Evolutionary conservation across 2,329 filamentous ascomycete genomes (phyloP), one percentile per base, ranked within the genome.

Genomic region (Venturia nashicola): DNA sequence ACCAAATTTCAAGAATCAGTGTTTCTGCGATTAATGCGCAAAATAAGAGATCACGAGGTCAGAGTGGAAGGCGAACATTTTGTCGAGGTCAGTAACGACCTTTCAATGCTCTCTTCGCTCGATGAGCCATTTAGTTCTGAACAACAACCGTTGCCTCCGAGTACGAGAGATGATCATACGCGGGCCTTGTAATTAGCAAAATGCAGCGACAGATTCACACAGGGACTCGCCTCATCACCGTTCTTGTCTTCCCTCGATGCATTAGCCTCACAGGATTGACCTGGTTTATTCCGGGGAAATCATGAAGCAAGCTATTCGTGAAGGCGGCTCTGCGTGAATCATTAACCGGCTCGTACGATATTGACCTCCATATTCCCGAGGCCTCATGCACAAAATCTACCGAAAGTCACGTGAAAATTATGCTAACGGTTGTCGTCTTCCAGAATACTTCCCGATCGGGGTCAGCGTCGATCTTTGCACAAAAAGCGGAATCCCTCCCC

Each of bases 1-100:
- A 77, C 85, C 59, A 93, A 93, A 71, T 94, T 94, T 73, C 84
- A 86, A 69, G 84, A 91, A 70, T 92, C 89, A 68, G 83, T 83
- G 65, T 95, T 95, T 70, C 76, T 93, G 0, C 80, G 82, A 4
- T 77, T 95, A 57, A 94, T 95, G 90, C 83, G 88, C 36, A 82
- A 84, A 65, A 83, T 94, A 63, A 82, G 87, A 61, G 85, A 90
- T 70, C 80, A 82, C 64, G 86, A 94, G 75, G 84, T 91, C 16
- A 82, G 82, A 60, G 85, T 94, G 44, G 81, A 89, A 67, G 88
- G 86, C 48, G 86, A 90, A 71, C 83, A 84, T 69, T 79, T 89
- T 69, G 83, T 88, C 57, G 80, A 83, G 70, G 76, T 78, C 65
- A 76, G 73, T 72, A 48, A 63, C 67, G 34, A 63, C 51, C 61